phyloP scores from a whole-genome alignment of 2,329 filamentous ascomycete genomes.

The Tricladium varicosporioides region DNA sequence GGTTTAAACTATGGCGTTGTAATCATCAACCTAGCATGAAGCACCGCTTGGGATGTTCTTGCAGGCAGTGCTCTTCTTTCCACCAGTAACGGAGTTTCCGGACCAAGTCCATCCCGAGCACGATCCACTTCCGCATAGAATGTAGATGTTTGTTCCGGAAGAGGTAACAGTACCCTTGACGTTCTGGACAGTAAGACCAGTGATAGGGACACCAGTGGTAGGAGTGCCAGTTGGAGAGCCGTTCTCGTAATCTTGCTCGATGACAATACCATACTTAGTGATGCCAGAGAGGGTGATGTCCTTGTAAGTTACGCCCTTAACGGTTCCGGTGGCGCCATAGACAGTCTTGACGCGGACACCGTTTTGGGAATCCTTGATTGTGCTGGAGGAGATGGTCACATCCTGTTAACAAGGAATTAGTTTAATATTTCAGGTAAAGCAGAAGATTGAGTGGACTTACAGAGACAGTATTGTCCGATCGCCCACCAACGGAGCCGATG shows the following conservation, averaged over 20 bases:
- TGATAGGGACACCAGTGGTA: conserved; percentile 48
- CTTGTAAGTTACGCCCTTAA: conserved; percentile 50
- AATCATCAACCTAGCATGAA: conserved; percentile 19
- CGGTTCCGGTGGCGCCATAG: conserved; percentile 37
- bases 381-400: conserved; percentile 49
- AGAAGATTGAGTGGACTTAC: not conserved
- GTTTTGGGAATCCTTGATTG: conserved; percentile 50
- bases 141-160: conserved; percentile 44
- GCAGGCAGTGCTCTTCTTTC: conserved; percentile 43
- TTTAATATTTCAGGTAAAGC: not conserved
- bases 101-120: conserved; percentile 54
- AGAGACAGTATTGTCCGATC: conserved; percentile 47
- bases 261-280: conserved; percentile 44
- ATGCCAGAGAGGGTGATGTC: conserved; percentile 50
- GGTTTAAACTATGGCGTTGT: not conserved
- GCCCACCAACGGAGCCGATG: conserved; percentile 58
- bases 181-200: conserved; percentile 43
- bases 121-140: conserved; percentile 50
- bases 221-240: conserved; percentile 27
- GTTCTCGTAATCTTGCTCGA: conserved; percentile 53
- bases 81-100: conserved; percentile 49
- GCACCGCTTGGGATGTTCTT: conserved; percentile 34
- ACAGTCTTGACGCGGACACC: conserved; percentile 42
- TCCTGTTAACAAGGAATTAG: conserved; percentile 15
- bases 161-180: conserved; percentile 42